These are phyloP conservation scores for Helichrysum umbraculigerum DNA, from an alignment of 129 eudicot genomes.

Conservation along the genomic window DNA sequence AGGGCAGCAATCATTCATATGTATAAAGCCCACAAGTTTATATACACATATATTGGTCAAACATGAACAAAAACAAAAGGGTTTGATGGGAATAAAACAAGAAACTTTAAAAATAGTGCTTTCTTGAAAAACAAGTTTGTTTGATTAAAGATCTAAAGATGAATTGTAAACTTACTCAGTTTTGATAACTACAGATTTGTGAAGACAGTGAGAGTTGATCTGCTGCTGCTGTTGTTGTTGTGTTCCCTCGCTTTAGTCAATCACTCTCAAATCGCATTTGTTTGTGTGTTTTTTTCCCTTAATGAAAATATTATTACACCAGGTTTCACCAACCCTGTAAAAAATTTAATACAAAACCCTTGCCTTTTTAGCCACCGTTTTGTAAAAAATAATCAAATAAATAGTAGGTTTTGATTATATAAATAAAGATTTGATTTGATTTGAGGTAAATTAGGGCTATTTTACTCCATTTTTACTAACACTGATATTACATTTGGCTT, in stretches of 20 bases:
- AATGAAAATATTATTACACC: background rate
- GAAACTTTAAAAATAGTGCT: constrained; percentile 29
- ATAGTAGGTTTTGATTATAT: no score
- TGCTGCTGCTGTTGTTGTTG: constrained; percentile 4
- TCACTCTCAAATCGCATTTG: constrained; percentile 26
- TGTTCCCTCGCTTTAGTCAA: constrained; percentile 13
- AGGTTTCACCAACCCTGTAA: constrained; percentile 22
- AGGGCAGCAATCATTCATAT: constrained; percentile 41
- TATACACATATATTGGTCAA: constrained; percentile 25
- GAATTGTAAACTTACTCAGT: constrained; percentile 25
- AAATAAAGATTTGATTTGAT: no score
- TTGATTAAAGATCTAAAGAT: constrained; percentile 36
- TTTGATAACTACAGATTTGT: constrained; percentile 2
- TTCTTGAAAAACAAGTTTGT: background rate
- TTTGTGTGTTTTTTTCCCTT: background rate
- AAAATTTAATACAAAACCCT: background rate
- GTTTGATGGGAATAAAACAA: constrained; percentile 35
- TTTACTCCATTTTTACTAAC: no score
- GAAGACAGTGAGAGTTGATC: constrained; percentile 21
- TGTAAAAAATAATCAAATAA: no score
- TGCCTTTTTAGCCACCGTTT: no score
- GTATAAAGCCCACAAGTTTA: constrained; percentile 14
- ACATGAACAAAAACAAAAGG: constrained; percentile 39
- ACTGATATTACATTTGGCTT: no score
- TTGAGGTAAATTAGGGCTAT: no score